A percentile compares a stretch with the other conserved stretches of the same genome.
phyloP scores from a whole-genome alignment of 371 early-diverging fungal genomes.

The Mucor lusitanicus region DNA sequence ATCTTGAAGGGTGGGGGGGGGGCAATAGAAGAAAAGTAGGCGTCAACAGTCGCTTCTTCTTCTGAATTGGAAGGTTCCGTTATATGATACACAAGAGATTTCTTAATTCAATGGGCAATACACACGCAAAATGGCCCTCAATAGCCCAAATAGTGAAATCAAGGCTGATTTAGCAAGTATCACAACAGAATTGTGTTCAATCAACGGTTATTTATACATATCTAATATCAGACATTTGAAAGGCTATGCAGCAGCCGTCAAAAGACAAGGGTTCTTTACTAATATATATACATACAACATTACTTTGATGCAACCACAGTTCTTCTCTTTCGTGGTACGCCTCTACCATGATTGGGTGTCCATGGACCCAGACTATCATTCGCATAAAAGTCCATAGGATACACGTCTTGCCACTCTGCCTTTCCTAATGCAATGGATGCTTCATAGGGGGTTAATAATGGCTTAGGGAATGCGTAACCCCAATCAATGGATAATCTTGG shows the following conservation, averaged over 20 bases:
- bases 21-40: too few species aligned
- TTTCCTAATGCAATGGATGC: constrained; percentile 84
- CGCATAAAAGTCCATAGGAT: constrained; percentile 98
- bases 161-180: neutral
- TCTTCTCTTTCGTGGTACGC: constrained; percentile 31
- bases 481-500: constrained; percentile 99
- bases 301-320: neutral
- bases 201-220: neutral
- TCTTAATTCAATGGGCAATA: neutral
- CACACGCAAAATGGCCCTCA: neutral
- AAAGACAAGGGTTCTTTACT: neutral
- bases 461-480: constrained; percentile 96
- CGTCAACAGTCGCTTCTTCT: neutral
- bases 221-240: neutral
- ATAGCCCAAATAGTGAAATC: neutral
- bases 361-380: constrained; percentile 91
- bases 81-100: neutral
- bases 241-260: neutral
- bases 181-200: neutral
- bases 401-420: constrained; percentile 79
- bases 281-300: neutral
- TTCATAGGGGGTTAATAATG: constrained; percentile 97
- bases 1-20: too few species aligned
- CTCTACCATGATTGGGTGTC: constrained; percentile 88
- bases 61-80: too few species aligned